Base-by-base conservation (phyloP, 2,329 filamentous ascomycete genomes). In the Fusarium sp. region DNA sequence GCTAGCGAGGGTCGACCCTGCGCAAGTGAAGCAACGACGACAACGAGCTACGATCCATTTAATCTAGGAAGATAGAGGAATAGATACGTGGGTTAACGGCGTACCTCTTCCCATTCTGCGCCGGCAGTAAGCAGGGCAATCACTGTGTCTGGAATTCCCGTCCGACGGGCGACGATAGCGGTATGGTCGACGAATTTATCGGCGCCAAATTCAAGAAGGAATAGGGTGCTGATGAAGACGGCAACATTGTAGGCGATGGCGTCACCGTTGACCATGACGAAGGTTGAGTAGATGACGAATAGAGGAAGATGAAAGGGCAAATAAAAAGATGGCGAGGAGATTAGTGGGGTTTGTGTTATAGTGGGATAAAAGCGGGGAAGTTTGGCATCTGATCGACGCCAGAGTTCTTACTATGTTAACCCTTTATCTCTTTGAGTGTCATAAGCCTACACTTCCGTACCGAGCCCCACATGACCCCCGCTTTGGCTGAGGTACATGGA, bases 11-110 rank as follows among this genome's bases (percentile, higher is more conserved):
- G 33, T 5, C 57, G 46, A 25, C 33, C 25, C 7, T 60, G 57
- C 1, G 57, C 44, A 6, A 60, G 25, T 2, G 57, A 53, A 8
- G 57, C 33, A 13, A 15, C 6, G 9, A 60, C 46, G 6, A 54
- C 44, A n/a, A 60, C 44, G 1, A 60, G 44, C 57, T 60, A 13
- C 13, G 9, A 38, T 40, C 21, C 5, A 3, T 9, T 21, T 15
- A 19, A 9, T 1, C 13, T 5, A 7, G 0, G 11, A 37, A 9
- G 6, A 11, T 16, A 21, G 15, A 19, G 3, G 5, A 3, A 21
- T 32, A 12, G n/a, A 6, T 2, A 12, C 2, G 9, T 8, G 11
- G 33, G 2, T 21, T 8, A 0, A 4, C 19, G 5, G 4, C 0
- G 7, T 54, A 60, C 46, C 25, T 60, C 46, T 40, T 60, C 44